phyloP scores from a whole-genome alignment of 306 rosid genomes.

The Inga oerstediana region DNA sequence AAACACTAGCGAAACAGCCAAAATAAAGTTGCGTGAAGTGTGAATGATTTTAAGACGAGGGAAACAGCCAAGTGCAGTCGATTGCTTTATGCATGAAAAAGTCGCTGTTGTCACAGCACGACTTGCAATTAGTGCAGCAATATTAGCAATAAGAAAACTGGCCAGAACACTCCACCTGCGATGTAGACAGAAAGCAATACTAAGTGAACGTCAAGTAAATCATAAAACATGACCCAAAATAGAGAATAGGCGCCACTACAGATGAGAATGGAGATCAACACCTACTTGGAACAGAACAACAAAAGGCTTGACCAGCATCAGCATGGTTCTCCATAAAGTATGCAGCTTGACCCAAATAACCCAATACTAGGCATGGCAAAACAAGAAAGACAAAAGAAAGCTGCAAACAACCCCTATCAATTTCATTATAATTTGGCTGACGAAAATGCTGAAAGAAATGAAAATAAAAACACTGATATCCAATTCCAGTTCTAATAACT shows the following conservation, averaged over 20 bases:
- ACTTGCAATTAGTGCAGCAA: conserved; percentile 95
- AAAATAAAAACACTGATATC: conserved; percentile 4
- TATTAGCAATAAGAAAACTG: conserved; percentile 69
- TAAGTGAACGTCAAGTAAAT: conserved; percentile 28
- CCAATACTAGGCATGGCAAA: conserved; percentile 91
- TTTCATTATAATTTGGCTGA: conserved; percentile 12
- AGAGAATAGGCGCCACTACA: not conserved
- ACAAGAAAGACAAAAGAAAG: conserved; percentile 92
- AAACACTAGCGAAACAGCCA: conserved; percentile 76
- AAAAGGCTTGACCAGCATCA: conserved; percentile 68
- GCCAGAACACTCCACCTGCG: conserved; percentile 87
- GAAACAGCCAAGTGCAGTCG: conserved; percentile 98
- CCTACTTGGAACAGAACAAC: conserved; percentile 86
- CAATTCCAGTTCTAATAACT: not conserved
- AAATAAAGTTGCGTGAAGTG: conserved; percentile 89
- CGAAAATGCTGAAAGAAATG: conserved; percentile 10
- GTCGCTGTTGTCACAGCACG: conserved; percentile 98
- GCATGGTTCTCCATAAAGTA: conserved; percentile 75
- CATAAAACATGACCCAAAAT: conserved; percentile 8
- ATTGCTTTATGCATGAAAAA: conserved; percentile 95
- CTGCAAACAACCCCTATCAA: conserved; percentile 60
- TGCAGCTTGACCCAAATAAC: conserved; percentile 99
- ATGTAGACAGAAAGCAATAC: conserved; percentile 43
- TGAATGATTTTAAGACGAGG: conserved; percentile 96
- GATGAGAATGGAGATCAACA: conserved; percentile 22